Conservation (phyloP, 352 stramenopile species). For the Synura sp. region DNA sequence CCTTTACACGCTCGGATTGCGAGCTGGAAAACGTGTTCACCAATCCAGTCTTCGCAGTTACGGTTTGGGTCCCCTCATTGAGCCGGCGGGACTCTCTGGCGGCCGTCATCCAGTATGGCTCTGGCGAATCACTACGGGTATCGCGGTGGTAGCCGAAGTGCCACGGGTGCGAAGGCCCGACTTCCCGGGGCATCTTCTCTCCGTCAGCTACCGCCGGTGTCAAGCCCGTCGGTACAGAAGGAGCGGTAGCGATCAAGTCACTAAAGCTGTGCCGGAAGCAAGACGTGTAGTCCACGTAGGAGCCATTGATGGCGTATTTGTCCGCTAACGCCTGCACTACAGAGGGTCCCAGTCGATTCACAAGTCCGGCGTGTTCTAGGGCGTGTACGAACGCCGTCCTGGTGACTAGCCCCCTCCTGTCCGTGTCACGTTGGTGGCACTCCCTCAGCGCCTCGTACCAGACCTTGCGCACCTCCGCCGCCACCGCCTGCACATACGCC, state of each 20-base stretch:
- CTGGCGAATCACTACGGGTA: neutral
- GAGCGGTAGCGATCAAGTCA: neutral
- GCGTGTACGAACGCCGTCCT: neutral
- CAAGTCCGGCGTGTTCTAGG: neutral
- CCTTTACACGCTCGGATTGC: no score
- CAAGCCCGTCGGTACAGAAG: neutral
- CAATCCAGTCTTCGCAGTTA: neutral
- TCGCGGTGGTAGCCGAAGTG: constrained; percentile 24
- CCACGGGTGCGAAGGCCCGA: constrained; percentile 6
- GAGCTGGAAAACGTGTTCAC: neutral
- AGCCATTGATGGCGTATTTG: neutral
- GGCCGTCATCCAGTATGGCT: neutral
- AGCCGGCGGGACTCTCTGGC: neutral
- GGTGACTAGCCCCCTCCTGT: neutral
- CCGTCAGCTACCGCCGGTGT: neutral
- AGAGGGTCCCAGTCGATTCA: neutral
- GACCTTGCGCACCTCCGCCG: neutral
- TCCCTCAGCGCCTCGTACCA: constrained; percentile 9
- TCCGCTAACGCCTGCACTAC: neutral
- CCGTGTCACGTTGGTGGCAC: neutral
- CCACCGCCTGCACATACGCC: neutral
- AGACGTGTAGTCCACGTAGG: neutral
- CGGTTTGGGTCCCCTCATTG: neutral
- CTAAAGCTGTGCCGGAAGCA: neutral
- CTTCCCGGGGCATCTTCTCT: neutral